A percentile compares a stretch with the other conserved stretches of the same genome.
These are phyloP conservation scores for Suillus tomentosus DNA, from an alignment of 768 basidiomycete species.

Conservation along the genomic window DNA sequence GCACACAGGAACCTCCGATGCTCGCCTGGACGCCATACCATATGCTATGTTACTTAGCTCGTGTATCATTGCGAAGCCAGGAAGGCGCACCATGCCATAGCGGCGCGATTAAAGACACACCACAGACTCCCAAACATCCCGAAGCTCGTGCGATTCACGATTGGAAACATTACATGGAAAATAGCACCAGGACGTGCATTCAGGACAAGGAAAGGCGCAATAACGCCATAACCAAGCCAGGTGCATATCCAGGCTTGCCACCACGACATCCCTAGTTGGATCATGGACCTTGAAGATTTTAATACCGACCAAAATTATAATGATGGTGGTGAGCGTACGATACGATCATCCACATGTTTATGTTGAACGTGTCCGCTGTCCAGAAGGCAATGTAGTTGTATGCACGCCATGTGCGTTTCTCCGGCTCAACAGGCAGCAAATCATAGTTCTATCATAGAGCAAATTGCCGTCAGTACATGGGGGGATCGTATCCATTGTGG, in stretches of 20 bases:
- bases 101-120: conserved; percentile 77
- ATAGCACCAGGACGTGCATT: conserved; percentile 80
- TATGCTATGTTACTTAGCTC: conserved; percentile 42
- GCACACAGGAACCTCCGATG: conserved; percentile 79
- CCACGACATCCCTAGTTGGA: conserved; percentile 72
- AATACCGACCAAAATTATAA: not conserved
- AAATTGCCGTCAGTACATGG: not conserved
- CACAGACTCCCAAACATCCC: conserved; percentile 78
- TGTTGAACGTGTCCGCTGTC: conserved; percentile 81
- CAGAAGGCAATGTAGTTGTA: conserved; percentile 74
- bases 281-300: conserved; percentile 48
- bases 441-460: conserved; percentile 59
- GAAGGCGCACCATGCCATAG: conserved; percentile 63
- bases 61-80: conserved; percentile 18
- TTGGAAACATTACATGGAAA: conserved; percentile 77
- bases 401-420: conserved; percentile 64
- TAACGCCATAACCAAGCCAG: conserved; percentile 61
- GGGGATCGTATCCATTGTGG: conserved; percentile 11
- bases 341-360: conserved; percentile 83
- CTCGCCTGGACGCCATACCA: conserved; percentile 83
- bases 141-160: conserved; percentile 74
- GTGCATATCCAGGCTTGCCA: conserved; percentile 87
- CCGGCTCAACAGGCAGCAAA: conserved; percentile 61
- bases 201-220: conserved; percentile 70
- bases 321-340: conserved; percentile 31